Evolutionary conservation across 2,329 filamentous ascomycete genomes (phyloP), one percentile per base, ranked within the genome.

Genomic region (Didymella exigua): DNA sequence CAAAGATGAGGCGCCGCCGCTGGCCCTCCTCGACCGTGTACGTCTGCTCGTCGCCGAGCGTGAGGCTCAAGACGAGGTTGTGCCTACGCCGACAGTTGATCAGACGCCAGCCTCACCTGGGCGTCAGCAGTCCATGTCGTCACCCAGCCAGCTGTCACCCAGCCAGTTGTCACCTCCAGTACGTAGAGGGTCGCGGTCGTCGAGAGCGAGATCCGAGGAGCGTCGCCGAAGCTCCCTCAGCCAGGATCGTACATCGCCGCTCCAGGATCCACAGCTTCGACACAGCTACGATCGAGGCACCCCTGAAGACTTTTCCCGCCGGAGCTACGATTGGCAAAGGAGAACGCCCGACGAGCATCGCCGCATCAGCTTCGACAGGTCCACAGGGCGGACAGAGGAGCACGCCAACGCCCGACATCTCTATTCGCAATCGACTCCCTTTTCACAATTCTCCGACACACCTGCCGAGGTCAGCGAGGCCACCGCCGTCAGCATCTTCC

Each of bases 391-490:
- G 69, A 63, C 70, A 73, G 61, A 75, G 26, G 74, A 75, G 47
- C 72, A 75, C 54, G 72, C 70, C 14, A 68, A 72, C 58, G 72
- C 71, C 13, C 76, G 79, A 16, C 79, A 81, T 38, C 75, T 81
- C 10, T 82, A 77, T 24, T 69, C 80, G 16, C 77, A 79, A 31
- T 78, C 77, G 16, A 83, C 82, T 1, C 78, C 78, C 0, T 80
- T 80, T 45, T 66, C 84, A 71, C 52, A 79, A 75, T 60, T 75
- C 73, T 59, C 81, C 60, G 62, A 77, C 37, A 84, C 82, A 0
- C 81, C 81, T 0, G 73, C 83, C 10, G 85, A 88, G 70, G 79
- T 88, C 47, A 83, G 79, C 55, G 84, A 88, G 68, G 86, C 85
- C 9, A 85, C 78, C 36, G 84, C 83, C 10, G 78, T 88, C 13